A percentile compares a stretch with the other conserved stretches of the same genome.
Conservation (phyloP, 2,329 filamentous ascomycete species). For the Diaporthe nobilis region DNA sequence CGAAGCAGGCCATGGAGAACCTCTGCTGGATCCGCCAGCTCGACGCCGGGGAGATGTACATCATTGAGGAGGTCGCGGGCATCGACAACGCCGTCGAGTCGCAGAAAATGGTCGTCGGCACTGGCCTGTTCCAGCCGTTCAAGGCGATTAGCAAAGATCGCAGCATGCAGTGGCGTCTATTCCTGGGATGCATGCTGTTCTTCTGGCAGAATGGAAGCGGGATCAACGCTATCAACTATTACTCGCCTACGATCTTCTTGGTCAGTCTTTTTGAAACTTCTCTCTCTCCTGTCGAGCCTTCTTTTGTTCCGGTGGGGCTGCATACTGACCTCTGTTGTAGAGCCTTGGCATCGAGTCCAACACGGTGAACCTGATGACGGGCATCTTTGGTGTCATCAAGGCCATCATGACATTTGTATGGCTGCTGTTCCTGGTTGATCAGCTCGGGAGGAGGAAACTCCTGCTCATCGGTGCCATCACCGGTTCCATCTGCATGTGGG, state of each 20-base stretch:
- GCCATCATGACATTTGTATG: slow-evolving; percentile 77
- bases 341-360: slow-evolving; percentile 62
- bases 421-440: slow-evolving; percentile 78
- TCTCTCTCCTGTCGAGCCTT: not conserved
- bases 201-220: slow-evolving; percentile 84
- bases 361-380: slow-evolving; percentile 71
- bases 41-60: slow-evolving; percentile 71
- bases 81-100: slow-evolving; percentile 79
- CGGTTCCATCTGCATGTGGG: slow-evolving; percentile 75
- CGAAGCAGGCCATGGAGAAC: slow-evolving; percentile 70
- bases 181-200: slow-evolving; percentile 83
- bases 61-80: slow-evolving; percentile 79
- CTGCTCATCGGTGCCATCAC: slow-evolving; percentile 73
- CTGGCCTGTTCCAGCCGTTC: slow-evolving; percentile 84
- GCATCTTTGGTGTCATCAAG: slow-evolving; percentile 84
- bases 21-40: slow-evolving; percentile 77
- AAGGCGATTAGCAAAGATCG: slow-evolving; percentile 63
- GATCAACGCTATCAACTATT: slow-evolving; percentile 87
- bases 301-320: not conserved
- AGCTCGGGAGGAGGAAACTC: slow-evolving; percentile 67
- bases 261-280: not conserved
- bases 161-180: slow-evolving; percentile 78
- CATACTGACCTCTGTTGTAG: slow-evolving; percentile 46
- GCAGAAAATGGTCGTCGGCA: slow-evolving; percentile 73
- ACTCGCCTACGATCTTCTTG: slow-evolving; percentile 76